phyloP scores from a whole-genome alignment of 2,329 filamentous ascomycete species.

The Alternaria conjuncta region DNA sequence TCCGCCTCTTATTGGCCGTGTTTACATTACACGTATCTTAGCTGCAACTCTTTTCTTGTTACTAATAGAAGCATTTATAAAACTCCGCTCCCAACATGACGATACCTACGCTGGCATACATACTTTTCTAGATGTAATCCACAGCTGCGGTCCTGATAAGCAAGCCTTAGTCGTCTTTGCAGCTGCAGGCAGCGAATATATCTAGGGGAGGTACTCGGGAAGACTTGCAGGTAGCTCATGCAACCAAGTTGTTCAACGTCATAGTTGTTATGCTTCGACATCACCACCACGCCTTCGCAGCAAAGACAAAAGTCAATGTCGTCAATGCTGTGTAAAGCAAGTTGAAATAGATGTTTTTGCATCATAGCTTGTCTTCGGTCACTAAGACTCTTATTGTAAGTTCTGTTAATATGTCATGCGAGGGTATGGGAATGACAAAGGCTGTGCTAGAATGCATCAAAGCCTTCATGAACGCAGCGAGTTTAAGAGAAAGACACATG shows the following conservation, averaged over 20 bases:
- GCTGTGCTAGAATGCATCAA: neutral
- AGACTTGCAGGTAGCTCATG: neutral
- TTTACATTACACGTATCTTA: neutral
- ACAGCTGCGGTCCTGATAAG: neutral
- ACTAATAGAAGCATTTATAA: neutral
- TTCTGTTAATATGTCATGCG: neutral
- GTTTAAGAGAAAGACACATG: neutral
- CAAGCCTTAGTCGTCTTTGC: neutral
- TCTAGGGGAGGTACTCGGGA: neutral
- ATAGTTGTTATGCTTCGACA: neutral
- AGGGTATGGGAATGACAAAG: neutral
- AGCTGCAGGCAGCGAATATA: neutral
- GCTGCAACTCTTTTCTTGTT: accelerated
- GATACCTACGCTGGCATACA: neutral
- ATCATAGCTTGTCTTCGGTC: neutral
- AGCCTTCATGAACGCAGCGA: neutral
- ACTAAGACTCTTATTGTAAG: neutral
- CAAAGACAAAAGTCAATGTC: neutral
- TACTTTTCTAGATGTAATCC: neutral
- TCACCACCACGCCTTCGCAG: neutral
- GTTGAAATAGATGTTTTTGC: neutral
- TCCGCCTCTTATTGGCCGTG: neutral
- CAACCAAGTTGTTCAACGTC: neutral
- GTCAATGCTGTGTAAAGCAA: neutral
- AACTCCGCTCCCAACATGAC: neutral